phyloP scores from a whole-genome alignment of 2,329 filamentous ascomycete species.

The Colletotrichum tropicicola region DNA sequence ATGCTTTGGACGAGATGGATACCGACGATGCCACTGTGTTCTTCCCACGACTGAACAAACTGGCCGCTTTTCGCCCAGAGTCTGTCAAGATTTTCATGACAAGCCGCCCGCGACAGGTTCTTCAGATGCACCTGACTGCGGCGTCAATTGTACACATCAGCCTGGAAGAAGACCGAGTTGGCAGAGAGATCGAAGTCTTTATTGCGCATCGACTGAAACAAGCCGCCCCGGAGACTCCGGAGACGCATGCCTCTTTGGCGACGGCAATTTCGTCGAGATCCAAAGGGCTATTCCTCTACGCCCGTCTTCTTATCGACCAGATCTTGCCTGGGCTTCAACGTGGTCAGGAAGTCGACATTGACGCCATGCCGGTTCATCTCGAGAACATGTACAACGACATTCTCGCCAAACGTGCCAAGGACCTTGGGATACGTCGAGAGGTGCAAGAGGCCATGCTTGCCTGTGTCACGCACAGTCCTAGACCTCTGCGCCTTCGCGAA shows the following conservation, averaged over 20 bases:
- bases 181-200: slow-evolving; percentile 41
- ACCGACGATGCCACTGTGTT: slow-evolving; percentile 37
- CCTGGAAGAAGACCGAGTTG: slow-evolving; percentile 39
- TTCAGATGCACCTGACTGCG: slow-evolving; percentile 30
- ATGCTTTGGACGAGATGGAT: slow-evolving; percentile 51
- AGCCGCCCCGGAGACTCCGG: background rate
- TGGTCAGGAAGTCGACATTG: no score
- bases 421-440: slow-evolving; percentile 37
- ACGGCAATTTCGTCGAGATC: slow-evolving; percentile 34
- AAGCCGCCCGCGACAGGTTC: slow-evolving; percentile 41
- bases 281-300: slow-evolving; percentile 45
- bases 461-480: slow-evolving; percentile 44
- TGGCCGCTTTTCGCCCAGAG: slow-evolving; percentile 37
- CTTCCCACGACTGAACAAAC: slow-evolving; percentile 35
- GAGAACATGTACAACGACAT: slow-evolving; percentile 47
- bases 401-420: slow-evolving; percentile 43
- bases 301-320: slow-evolving; percentile 42
- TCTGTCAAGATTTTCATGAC: slow-evolving; percentile 48
- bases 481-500: slow-evolving; percentile 50
- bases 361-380: slow-evolving; percentile 41
- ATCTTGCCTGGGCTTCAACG: slow-evolving; percentile 38
- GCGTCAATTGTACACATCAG: slow-evolving; percentile 37
- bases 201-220: slow-evolving; percentile 32
- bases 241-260: background rate
- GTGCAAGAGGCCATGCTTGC: slow-evolving; percentile 47